Evolutionary conservation across 768 basidiomycete species (phyloP).

Genomic region (Amanita fuliginea): DNA sequence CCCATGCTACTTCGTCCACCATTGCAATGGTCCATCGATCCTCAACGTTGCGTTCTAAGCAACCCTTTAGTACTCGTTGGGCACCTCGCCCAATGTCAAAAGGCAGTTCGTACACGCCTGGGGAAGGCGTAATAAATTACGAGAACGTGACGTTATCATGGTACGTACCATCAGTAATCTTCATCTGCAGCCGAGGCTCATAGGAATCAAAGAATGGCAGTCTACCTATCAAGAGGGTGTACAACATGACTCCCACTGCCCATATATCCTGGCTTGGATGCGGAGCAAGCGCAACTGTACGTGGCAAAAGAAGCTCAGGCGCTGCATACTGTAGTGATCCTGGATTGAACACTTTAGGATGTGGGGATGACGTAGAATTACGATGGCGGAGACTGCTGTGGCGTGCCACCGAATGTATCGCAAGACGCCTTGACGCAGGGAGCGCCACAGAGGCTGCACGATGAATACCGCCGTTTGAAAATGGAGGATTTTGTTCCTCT

Average conservation of each 20-base stretch:
- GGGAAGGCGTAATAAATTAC: neutral
- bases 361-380: slow-evolving; percentile 26
- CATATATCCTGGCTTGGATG: slow-evolving; percentile 87
- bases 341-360: slow-evolving; percentile 29
- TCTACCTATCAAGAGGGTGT: slow-evolving; percentile 72
- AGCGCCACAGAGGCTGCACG: slow-evolving; percentile 29
- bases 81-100: slow-evolving; percentile 46
- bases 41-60: slow-evolving; percentile 52
- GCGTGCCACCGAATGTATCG: slow-evolving; percentile 24
- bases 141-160: slow-evolving; percentile 9
- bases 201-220: slow-evolving; percentile 85
- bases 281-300: slow-evolving; percentile 27
- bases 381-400: slow-evolving; percentile 40
- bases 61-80: slow-evolving; percentile 66
- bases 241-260: slow-evolving; percentile 88
- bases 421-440: slow-evolving; percentile 17
- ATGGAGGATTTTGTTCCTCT: slow-evolving; percentile 19
- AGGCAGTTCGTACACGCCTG: slow-evolving; percentile 58
- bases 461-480: slow-evolving; percentile 18
- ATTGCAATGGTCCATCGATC: slow-evolving; percentile 72
- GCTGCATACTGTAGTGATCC: slow-evolving; percentile 89
- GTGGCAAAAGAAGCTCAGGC: slow-evolving; percentile 66
- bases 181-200: slow-evolving; percentile 86
- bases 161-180: slow-evolving; percentile 70
- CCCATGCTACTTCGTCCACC: slow-evolving; percentile 76